These are phyloP conservation scores for Pseudozyma sp. DNA, from an alignment of 1,284 basidiomycete species.

Conservation along the genomic window DNA sequence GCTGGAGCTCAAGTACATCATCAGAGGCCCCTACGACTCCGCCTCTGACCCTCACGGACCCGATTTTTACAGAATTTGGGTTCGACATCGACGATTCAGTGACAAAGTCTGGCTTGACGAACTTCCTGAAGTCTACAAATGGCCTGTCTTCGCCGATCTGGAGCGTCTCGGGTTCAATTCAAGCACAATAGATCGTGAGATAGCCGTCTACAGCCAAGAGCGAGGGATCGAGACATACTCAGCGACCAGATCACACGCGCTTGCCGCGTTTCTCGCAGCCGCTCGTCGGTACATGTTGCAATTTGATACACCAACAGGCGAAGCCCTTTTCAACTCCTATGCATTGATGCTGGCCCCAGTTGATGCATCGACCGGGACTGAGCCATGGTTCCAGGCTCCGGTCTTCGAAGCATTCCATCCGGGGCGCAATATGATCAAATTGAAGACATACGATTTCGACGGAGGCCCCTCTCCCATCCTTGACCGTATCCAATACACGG, in stretches of 20 bases:
- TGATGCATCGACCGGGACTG: neutral
- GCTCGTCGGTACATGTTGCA: neutral
- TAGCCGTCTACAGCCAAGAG: neutral
- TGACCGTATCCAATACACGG: conserved; percentile 4
- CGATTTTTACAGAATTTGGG: neutral
- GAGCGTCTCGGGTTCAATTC: conserved; percentile 21
- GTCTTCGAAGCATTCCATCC: neutral
- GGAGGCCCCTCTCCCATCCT: neutral
- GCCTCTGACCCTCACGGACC: neutral
- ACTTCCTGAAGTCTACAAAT: conserved; percentile 5
- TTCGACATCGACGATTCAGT: too few species aligned
- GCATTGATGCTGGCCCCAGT: neutral
- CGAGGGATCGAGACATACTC: neutral
- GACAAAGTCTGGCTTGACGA: conserved; percentile 5
- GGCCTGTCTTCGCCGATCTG: conserved; percentile 1
- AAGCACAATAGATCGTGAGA: conserved; percentile 7
- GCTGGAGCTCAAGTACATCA: conserved; percentile 9
- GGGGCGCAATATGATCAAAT: too few species aligned
- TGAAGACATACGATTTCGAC: neutral
- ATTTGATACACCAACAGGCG: neutral
- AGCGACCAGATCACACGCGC: too few species aligned
- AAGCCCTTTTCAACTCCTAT: neutral
- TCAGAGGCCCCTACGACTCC: neutral
- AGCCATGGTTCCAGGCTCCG: conserved; percentile 15
- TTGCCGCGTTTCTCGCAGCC: neutral